A percentile compares a stretch with the other conserved stretches of the same genome.
Conservation (phyloP, 2,329 filamentous ascomycete species). For the Elsinoe australis region DNA sequence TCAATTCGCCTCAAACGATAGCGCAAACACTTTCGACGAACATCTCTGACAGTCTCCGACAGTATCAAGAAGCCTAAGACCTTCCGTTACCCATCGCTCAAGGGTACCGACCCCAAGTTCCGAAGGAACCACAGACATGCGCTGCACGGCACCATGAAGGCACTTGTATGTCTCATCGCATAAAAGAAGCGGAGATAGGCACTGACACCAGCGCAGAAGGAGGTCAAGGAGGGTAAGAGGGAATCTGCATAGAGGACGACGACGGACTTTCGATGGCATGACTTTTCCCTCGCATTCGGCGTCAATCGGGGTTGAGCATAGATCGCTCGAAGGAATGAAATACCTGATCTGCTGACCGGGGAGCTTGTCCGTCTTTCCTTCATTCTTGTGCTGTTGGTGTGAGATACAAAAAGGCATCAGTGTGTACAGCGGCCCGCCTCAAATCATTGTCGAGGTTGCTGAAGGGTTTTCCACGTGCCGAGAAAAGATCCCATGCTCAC, state of each 20-base stretch:
- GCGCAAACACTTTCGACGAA: too few relatives aligned
- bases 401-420: slow-evolving; percentile 52
- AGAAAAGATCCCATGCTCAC: slow-evolving; percentile 43
- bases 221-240: slow-evolving; percentile 92
- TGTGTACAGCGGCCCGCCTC: slow-evolving; percentile 62
- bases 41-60: slow-evolving; percentile 22
- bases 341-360: slow-evolving; percentile 1
- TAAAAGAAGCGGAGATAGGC: background rate
- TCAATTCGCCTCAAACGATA: background rate
- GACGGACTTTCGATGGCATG: background rate
- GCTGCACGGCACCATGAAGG: slow-evolving; percentile 97
- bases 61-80: slow-evolving; percentile 99
- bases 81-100: slow-evolving; percentile 95
- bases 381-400: too few relatives aligned
- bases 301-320: slow-evolving; percentile 11
- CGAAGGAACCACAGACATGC: slow-evolving; percentile 99
- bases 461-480: slow-evolving; percentile 58
- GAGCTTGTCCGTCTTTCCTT: background rate
- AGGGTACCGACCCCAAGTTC: slow-evolving; percentile 99
- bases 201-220: slow-evolving; percentile 61
- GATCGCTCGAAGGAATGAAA: slow-evolving; percentile 15
- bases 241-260: slow-evolving; percentile 62
- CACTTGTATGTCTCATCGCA: slow-evolving; percentile 62
- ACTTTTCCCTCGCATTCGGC: slow-evolving; percentile 9
- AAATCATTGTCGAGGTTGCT: slow-evolving; percentile 52